Evolutionary conservation across 805 yeast species (phyloP).

Genomic region (Saccharomycopsis guyanensis): DNA sequence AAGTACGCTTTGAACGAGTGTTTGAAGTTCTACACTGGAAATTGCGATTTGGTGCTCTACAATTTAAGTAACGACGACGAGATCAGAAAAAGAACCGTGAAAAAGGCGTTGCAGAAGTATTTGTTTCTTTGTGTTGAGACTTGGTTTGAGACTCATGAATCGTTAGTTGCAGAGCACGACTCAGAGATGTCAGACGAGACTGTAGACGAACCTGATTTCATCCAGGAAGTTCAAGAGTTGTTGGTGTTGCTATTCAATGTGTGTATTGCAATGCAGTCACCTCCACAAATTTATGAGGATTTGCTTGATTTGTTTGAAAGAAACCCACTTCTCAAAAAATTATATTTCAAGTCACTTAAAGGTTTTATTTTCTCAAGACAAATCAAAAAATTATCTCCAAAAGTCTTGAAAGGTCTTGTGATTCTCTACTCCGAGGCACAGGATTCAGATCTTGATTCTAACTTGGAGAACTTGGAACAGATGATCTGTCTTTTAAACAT

Average conservation of each 20-base stretch:
- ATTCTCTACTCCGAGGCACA: slow-evolving; percentile 33
- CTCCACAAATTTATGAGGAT: slow-evolving; percentile 34
- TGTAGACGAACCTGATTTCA: background rate
- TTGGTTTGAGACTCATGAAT: slow-evolving; percentile 28
- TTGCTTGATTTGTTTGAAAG: slow-evolving; percentile 37
- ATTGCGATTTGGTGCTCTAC: slow-evolving; percentile 39
- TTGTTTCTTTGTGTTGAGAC: slow-evolving; percentile 44
- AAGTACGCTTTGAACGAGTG: slow-evolving; percentile 23
- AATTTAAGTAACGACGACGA: slow-evolving; percentile 47
- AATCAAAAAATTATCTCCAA: slow-evolving; percentile 37
- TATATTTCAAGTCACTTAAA: slow-evolving; percentile 37
- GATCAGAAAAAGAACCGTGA: slow-evolving; percentile 41
- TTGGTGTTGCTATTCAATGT: slow-evolving; percentile 35
- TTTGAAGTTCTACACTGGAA: slow-evolving; percentile 40
- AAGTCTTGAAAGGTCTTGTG: slow-evolving; percentile 46
- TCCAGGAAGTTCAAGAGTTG: slow-evolving; percentile 26
- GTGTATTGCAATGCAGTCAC: slow-evolving; percentile 31
- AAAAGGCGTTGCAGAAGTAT: slow-evolving; percentile 48
- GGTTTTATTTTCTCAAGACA: slow-evolving; percentile 31
- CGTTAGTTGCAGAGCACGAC: background rate
- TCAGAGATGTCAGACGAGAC: background rate
- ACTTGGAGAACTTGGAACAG: slow-evolving; percentile 46
- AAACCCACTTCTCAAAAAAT: slow-evolving; percentile 22
- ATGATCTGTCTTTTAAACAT: slow-evolving; percentile 65
- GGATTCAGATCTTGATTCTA: slow-evolving; percentile 21